A percentile compares a stretch with the other conserved stretches of the same genome.
phyloP scores from a whole-genome alignment of 2,329 filamentous ascomycete species.

The Botrytis aclada region DNA sequence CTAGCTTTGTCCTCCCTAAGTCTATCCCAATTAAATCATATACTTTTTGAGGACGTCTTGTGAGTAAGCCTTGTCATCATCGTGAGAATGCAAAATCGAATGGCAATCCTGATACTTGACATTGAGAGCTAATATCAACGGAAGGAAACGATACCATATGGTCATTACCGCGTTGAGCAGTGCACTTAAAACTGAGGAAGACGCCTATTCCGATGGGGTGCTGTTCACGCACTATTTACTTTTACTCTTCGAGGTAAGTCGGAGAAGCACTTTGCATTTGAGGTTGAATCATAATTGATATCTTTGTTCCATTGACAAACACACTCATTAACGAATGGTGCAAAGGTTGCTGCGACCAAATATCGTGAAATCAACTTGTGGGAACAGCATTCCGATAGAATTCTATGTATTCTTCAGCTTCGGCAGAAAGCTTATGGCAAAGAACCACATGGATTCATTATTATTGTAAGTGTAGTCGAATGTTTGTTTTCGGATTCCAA shows the following conservation, averaged over 20 bases:
- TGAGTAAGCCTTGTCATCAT: slow-evolving; percentile 40
- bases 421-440: slow-evolving; percentile 44
- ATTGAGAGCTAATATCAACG: slow-evolving; percentile 45
- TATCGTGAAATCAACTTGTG: slow-evolving; percentile 48
- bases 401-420: slow-evolving; percentile 49
- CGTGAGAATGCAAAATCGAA: slow-evolving; percentile 47
- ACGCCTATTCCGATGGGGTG: slow-evolving; percentile 54
- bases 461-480: slow-evolving; percentile 39
- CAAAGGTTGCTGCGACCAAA: slow-evolving; percentile 44
- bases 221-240: slow-evolving; percentile 56
- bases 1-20: slow-evolving; percentile 11
- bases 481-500: neutral
- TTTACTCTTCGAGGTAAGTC: slow-evolving; percentile 52
- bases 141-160: slow-evolving; percentile 53
- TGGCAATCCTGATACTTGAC: slow-evolving; percentile 45
- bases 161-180: slow-evolving; percentile 48
- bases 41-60: slow-evolving; percentile 12
- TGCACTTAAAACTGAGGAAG: slow-evolving; percentile 44
- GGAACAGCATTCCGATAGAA: slow-evolving; percentile 52
- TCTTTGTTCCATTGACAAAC: slow-evolving; percentile 12
- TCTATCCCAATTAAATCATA: slow-evolving; percentile 17
- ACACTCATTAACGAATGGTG: slow-evolving; percentile 28
- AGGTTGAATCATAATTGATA: neutral
- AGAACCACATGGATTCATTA: slow-evolving; percentile 49
- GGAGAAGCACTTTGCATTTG: slow-evolving; percentile 4